Evolutionary conservation across 169 alveolate species (phyloP).

Genomic region (Eimeria praecox): DNA sequence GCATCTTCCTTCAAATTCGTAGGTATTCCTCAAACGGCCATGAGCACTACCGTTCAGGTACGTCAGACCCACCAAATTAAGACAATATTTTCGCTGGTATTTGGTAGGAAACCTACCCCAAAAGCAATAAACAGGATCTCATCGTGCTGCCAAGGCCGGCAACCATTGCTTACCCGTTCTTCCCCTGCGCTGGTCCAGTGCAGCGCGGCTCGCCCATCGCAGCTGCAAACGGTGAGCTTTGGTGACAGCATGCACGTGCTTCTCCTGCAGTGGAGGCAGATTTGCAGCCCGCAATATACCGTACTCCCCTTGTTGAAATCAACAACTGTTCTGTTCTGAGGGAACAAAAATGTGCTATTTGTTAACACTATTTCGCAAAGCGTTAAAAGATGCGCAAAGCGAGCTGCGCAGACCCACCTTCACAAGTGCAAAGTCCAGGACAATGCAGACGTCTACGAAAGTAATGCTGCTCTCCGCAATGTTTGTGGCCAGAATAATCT

Average conservation of each 20-base stretch:
- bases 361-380: neutral
- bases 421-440: conserved; percentile 96
- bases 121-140: neutral
- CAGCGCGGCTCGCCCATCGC: conserved; percentile 72
- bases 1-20: neutral
- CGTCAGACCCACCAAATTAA: neutral
- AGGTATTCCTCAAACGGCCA: neutral
- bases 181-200: conserved; percentile 48
- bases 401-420: conserved; percentile 84
- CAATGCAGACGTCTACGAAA: conserved; percentile 97
- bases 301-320: neutral
- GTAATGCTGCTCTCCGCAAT: conserved; percentile 99
- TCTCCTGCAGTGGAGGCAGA: conserved; percentile 11
- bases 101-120: neutral
- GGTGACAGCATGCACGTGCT: conserved; percentile 10
- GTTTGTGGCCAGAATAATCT: conserved; percentile 96
- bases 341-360: neutral
- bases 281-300: neutral
- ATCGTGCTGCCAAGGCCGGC: neutral
- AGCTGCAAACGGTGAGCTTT: conserved; percentile 40
- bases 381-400: neutral
- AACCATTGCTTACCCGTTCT: conserved; percentile 20
- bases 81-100: neutral
- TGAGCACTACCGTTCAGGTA: neutral
- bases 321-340: neutral